Conservation (phyloP, 176 grass and related monocot species). For the Alloteropsis semialata region DNA sequence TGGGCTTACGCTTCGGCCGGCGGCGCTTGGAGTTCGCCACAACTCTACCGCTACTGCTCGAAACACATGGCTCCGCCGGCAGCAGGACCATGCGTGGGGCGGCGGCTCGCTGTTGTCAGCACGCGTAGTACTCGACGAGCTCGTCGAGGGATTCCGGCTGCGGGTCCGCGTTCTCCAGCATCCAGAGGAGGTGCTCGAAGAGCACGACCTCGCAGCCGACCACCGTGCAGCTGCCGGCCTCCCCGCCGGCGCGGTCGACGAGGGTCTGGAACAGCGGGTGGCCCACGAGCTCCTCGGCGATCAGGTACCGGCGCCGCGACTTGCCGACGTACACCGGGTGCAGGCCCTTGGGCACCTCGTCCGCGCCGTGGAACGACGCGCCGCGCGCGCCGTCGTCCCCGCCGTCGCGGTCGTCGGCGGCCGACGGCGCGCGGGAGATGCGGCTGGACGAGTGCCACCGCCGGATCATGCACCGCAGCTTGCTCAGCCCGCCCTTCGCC, state of each 20-base stretch:
- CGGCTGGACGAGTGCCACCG: conserved; percentile 72
- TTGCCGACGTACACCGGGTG: conserved; percentile 80
- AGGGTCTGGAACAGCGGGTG: conserved; percentile 77
- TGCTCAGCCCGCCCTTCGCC: conserved; percentile 57
- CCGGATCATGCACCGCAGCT: conserved; percentile 75
- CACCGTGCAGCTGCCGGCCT: background rate
- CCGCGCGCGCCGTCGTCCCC: background rate
- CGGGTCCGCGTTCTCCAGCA: conserved; percentile 4
- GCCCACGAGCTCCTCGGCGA: conserved; percentile 53
- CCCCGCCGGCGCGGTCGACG: conserved; percentile 40
- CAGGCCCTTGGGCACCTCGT: conserved; percentile 56
- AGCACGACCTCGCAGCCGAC: conserved; percentile 80
- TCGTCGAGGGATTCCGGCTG: conserved; percentile 15
- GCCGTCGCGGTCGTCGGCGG: background rate
- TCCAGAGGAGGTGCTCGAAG: conserved; percentile 74
- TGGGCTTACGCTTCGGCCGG: background rate
- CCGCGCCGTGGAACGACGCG: conserved; percentile 55
- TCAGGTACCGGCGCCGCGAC: conserved; percentile 66
- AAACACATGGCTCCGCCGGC: background rate
- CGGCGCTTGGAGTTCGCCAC: background rate
- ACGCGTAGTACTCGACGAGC: conserved; percentile 66
- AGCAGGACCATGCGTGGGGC: too few species aligned
- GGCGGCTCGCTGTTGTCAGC: too few species aligned
- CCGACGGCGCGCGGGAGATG: conserved; percentile 22
- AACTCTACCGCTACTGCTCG: background rate